phyloP scores from a whole-genome alignment of 257 asterid species.

The Solanum piurae region DNA sequence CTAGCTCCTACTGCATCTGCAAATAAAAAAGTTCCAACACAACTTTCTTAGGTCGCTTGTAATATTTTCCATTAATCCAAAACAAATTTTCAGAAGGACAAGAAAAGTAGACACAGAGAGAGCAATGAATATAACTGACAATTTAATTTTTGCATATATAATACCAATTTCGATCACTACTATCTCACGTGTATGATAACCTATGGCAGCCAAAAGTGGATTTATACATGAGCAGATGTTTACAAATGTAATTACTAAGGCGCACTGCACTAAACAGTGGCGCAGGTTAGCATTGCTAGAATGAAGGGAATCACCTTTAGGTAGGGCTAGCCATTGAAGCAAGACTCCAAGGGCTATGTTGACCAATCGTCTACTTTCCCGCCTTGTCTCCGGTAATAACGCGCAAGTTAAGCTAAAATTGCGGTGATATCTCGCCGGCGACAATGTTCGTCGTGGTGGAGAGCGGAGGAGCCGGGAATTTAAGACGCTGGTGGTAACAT shows the following conservation, averaged over 20 bases:
- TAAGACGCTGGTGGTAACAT: slow-evolving; percentile 16
- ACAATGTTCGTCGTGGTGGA: slow-evolving; percentile 11
- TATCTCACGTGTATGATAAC: background rate
- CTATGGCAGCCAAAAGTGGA: background rate
- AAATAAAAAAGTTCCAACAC: slow-evolving; percentile 10
- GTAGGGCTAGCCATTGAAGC: slow-evolving; percentile 32
- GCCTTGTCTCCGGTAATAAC: slow-evolving; percentile 24
- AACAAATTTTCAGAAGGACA: background rate
- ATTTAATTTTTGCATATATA: background rate
- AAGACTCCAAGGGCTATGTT: slow-evolving; percentile 41
- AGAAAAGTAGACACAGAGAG: background rate
- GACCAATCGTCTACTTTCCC: slow-evolving; percentile 52
- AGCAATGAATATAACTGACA: background rate
- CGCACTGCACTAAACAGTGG: background rate
- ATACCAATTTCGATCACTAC: background rate
- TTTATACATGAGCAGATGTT: background rate
- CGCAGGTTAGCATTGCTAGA: background rate
- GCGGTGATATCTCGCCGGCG: slow-evolving; percentile 11
- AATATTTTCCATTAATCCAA: background rate
- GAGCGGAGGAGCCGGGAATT: slow-evolving; percentile 6
- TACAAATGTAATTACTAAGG: background rate
- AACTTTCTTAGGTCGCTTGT: background rate
- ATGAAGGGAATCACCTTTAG: slow-evolving; percentile 33
- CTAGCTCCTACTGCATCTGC: slow-evolving; percentile 66
- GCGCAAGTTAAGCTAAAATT: slow-evolving; percentile 28